Conservation (phyloP, 1,284 basidiomycete genomes). For the Heterobasidion occidentale region DNA sequence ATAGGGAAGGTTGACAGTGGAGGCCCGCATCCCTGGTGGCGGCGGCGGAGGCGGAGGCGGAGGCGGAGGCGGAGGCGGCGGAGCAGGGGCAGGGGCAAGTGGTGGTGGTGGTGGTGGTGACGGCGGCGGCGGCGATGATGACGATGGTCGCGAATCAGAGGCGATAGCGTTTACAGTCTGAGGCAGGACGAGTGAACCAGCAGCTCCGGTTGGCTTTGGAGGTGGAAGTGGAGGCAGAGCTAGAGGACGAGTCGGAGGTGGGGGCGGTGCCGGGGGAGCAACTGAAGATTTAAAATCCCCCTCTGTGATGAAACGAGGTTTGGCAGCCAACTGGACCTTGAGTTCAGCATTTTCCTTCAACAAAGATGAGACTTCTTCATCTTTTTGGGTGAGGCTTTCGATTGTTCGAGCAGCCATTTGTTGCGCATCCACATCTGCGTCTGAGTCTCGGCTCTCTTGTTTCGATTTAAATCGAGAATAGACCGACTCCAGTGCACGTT, state of each 20-base stretch:
- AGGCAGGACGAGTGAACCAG: background rate
- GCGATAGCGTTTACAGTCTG: background rate
- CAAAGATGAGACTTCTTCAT: conserved; percentile 55
- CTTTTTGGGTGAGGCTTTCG: conserved; percentile 64
- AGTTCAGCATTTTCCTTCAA: conserved; percentile 44
- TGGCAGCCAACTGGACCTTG: conserved; percentile 40
- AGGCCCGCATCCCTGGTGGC: background rate
- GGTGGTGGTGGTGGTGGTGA: conserved; percentile 12
- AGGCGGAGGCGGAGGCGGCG: conserved; percentile 10
- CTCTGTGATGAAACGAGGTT: conserved; percentile 50
- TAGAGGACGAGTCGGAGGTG: conserved; percentile 22
- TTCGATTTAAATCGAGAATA: conserved; percentile 65
- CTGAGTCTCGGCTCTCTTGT: conserved; percentile 31
- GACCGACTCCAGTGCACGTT: conserved; percentile 79
- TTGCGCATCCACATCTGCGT: conserved; percentile 56
- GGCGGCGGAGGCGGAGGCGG: conserved; percentile 15
- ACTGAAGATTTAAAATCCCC: conserved; percentile 65
- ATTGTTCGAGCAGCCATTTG: conserved; percentile 66
- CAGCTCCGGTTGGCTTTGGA: conserved; percentile 7
- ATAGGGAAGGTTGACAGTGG: too few relatives aligned
- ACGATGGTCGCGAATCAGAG: background rate
- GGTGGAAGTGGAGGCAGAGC: conserved; percentile 12
- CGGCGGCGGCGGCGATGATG: conserved; percentile 4
- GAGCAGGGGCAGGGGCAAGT: conserved; percentile 3
- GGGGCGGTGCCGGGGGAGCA: conserved; percentile 45